Percentiles rank a stretch among this genome's conserved stretches.
Evolutionary conservation across 192 early-diverging fungal species (phyloP).

Genomic region (Geosiphon pyriformis): DNA sequence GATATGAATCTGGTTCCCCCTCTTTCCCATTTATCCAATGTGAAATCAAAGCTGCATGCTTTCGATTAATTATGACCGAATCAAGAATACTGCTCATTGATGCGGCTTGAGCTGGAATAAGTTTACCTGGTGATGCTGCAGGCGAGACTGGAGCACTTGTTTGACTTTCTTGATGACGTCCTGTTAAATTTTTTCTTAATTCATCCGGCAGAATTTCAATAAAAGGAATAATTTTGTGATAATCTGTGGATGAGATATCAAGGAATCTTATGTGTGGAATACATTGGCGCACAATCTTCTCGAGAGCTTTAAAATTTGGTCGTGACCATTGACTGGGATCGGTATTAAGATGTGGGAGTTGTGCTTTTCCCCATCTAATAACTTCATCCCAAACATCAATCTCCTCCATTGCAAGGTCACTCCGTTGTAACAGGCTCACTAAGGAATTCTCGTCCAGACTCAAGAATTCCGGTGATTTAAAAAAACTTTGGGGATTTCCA

Average conservation of each 20-base stretch:
- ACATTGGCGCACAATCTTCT: not conserved
- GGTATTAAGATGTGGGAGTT: not conserved
- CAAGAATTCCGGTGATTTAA: slow-evolving; percentile 1
- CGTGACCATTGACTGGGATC: slow-evolving; percentile 4
- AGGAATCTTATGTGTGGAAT: slow-evolving; percentile 21
- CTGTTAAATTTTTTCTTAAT: not conserved
- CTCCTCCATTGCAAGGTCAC: slow-evolving; percentile 15
- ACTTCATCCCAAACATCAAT: slow-evolving; percentile 23
- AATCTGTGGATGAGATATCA: slow-evolving; percentile 11
- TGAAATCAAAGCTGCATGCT: not conserved
- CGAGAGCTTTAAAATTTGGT: not conserved
- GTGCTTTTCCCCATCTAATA: slow-evolving; percentile 18
- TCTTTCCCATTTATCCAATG: slow-evolving; percentile 19
- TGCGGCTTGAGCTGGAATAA: not conserved
- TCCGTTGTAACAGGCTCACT: slow-evolving; percentile 6
- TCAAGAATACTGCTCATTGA: not conserved
- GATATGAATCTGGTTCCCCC: not conserved
- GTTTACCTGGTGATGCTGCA: not conserved
- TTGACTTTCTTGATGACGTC: not conserved
- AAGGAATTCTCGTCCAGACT: slow-evolving; percentile 4
- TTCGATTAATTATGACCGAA: slow-evolving; percentile 9
- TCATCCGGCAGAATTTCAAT: slow-evolving; percentile 12
- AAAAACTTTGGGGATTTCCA: slow-evolving; percentile 2
- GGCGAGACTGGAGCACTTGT: not conserved
- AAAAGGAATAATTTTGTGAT: slow-evolving; percentile 16